phyloP scores from a whole-genome alignment of 192 early-diverging fungal species.

The Podila epicladia region DNA sequence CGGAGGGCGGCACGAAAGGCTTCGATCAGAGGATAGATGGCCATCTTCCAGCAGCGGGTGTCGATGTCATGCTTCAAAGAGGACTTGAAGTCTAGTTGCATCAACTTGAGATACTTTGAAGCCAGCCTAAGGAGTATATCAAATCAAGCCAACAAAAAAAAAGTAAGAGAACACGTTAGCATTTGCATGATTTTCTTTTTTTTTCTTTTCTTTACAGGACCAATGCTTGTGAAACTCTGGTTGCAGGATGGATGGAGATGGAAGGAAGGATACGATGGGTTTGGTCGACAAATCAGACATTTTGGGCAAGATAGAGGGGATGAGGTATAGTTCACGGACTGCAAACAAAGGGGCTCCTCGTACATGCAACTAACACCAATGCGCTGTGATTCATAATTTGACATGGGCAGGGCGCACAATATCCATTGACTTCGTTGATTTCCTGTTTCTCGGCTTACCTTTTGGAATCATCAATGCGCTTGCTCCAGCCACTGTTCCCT shows the following conservation, averaged over 20 bases:
- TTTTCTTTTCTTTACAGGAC: not conserved
- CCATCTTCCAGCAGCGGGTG: conserved; percentile 63
- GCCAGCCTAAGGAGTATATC: conserved; percentile 38
- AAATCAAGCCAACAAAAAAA: not conserved
- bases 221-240: not conserved
- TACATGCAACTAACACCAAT: too few relatives aligned
- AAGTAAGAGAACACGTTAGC: not conserved
- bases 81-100: conserved; percentile 55
- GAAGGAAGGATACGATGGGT: too few relatives aligned
- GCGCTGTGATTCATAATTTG: too few relatives aligned
- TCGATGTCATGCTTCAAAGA: conserved; percentile 65
- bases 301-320: too few relatives aligned
- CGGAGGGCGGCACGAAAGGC: conserved; percentile 59
- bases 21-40: conserved; percentile 61
- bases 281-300: too few relatives aligned
- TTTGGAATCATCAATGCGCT: conserved; percentile 49
- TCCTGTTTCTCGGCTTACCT: conserved; percentile 24
- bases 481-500: conserved; percentile 23
- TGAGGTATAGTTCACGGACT: too few relatives aligned
- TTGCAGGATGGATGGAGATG: not conserved
- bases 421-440: too few relatives aligned
- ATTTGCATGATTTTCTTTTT: not conserved
- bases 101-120: conserved; percentile 53
- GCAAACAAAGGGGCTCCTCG: too few relatives aligned
- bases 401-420: too few relatives aligned